phyloP scores from a whole-genome alignment of 2,329 filamentous ascomycete genomes.

The Cercospora sp. region DNA sequence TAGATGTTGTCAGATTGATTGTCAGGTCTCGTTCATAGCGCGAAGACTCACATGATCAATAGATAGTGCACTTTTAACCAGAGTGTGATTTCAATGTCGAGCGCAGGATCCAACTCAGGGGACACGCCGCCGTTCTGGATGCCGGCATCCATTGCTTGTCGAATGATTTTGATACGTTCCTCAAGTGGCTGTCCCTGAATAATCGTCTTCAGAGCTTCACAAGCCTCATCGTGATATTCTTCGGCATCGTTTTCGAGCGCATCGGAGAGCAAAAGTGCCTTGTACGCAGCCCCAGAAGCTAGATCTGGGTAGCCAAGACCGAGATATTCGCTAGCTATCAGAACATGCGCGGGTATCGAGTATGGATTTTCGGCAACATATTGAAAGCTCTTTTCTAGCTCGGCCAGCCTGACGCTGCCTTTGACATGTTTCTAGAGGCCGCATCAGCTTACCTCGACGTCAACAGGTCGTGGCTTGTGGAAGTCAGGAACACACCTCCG shows the following conservation, averaged over 20 bases:
- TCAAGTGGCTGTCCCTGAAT: constrained; percentile 42
- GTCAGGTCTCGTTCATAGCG: neutral
- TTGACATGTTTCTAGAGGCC: constrained; percentile 16
- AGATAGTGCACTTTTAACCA: constrained; percentile 50
- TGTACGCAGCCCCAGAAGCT: constrained; percentile 85
- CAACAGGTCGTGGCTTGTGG: neutral
- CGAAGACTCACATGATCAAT: constrained; percentile 27
- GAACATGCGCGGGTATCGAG: constrained; percentile 37
- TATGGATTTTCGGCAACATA: constrained; percentile 25
- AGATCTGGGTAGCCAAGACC: constrained; percentile 85
- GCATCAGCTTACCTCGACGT: constrained; percentile 26
- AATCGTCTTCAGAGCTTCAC: constrained; percentile 46
- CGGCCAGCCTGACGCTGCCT: constrained; percentile 14
- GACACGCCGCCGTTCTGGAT: constrained; percentile 20
- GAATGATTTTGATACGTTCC: constrained; percentile 37
- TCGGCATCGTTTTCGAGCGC: constrained; percentile 75
- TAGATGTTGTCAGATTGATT: constrained; percentile 15
- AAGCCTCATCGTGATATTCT: constrained; percentile 74
- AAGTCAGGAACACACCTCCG: constrained; percentile 25
- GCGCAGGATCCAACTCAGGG: constrained; percentile 26
- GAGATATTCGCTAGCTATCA: constrained; percentile 70
- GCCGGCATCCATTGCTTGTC: constrained; percentile 27
- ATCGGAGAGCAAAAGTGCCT: constrained; percentile 82
- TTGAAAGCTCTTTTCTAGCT: constrained; percentile 20
- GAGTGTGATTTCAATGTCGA: constrained; percentile 40